These are phyloP conservation scores for Melocanna baccifera DNA, from an alignment of 176 grass and related monocot genomes.

Conservation along the genomic window DNA sequence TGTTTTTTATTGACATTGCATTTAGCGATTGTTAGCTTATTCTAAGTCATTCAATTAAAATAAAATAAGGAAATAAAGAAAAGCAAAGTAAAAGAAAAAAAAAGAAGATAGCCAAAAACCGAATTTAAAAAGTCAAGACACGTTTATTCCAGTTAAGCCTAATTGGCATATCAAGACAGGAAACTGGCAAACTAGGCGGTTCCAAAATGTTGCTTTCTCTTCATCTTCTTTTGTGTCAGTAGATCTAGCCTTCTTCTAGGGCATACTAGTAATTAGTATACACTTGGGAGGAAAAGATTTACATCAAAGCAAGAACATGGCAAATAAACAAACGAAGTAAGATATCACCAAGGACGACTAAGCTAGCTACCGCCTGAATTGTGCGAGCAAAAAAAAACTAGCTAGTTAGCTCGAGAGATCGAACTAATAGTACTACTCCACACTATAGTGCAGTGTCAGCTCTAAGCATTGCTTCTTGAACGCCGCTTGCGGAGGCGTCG, in stretches of 20 bases:
- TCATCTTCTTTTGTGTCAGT: background rate
- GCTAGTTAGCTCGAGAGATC: conserved; percentile 7
- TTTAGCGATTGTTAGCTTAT: no score
- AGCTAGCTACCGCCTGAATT: conserved; percentile 20
- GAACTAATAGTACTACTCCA: conserved; percentile 8
- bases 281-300: conserved; percentile 30
- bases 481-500: conserved; percentile 29
- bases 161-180: background rate
- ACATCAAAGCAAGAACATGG: conserved; percentile 34
- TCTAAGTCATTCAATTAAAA: no score
- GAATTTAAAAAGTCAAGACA: no score
- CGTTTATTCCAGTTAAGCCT: no score
- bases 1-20: no score
- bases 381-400: background rate
- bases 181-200: background rate
- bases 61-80: no score
- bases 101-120: no score
- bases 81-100: no score
- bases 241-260: conserved; percentile 23
- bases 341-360: conserved; percentile 1
- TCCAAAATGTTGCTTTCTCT: background rate
- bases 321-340: conserved; percentile 33
- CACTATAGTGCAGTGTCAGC: conserved; percentile 26
- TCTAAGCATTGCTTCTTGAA: conserved; percentile 76
- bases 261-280: conserved; percentile 31